Conservation (phyloP, 352 stramenopile species). For the Phytophthora cactorum region DNA sequence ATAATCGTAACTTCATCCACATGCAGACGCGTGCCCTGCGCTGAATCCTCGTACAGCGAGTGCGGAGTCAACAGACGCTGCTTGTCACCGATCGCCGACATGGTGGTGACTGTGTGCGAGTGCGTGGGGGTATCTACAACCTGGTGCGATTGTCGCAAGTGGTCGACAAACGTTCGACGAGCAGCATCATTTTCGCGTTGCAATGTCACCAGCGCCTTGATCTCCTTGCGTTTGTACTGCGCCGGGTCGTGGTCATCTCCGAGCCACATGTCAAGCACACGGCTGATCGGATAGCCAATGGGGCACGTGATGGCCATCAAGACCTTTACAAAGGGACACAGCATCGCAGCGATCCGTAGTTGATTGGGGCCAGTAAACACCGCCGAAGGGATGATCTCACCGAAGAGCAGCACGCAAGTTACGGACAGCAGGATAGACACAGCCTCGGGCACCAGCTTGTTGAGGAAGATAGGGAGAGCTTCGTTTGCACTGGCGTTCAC, state of each 20-base stretch:
- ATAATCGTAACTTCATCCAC: constrained; percentile 94
- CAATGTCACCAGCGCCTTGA: constrained; percentile 88
- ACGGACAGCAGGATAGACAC: constrained; percentile 96
- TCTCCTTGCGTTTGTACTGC: constrained; percentile 91
- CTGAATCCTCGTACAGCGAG: constrained; percentile 48
- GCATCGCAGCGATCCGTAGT: constrained; percentile 83
- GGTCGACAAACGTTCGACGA: constrained; percentile 41
- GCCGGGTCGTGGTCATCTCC: constrained; percentile 77
- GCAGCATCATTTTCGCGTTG: constrained; percentile 62
- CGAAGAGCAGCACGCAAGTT: constrained; percentile 95
- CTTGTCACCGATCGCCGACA: constrained; percentile 40
- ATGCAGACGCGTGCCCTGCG: constrained; percentile 62
- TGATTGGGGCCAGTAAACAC: constrained; percentile 96
- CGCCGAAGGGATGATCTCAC: constrained; percentile 96
- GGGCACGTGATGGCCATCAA: constrained; percentile 90
- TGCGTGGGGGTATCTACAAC: constrained; percentile 20
- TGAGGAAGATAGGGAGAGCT: constrained; percentile 94
- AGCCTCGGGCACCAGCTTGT: constrained; percentile 84
- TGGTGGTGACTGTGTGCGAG: constrained; percentile 30
- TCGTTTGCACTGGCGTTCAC: constrained; percentile 96
- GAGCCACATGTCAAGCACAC: constrained; percentile 90
- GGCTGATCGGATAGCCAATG: constrained; percentile 92
- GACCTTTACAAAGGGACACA: constrained; percentile 86
- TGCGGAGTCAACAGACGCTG: constrained; percentile 42
- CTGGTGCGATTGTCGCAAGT: constrained; percentile 44